Conservation (phyloP, 192 early-diverging fungal genomes). For the Linnemannia schmuckeri region DNA sequence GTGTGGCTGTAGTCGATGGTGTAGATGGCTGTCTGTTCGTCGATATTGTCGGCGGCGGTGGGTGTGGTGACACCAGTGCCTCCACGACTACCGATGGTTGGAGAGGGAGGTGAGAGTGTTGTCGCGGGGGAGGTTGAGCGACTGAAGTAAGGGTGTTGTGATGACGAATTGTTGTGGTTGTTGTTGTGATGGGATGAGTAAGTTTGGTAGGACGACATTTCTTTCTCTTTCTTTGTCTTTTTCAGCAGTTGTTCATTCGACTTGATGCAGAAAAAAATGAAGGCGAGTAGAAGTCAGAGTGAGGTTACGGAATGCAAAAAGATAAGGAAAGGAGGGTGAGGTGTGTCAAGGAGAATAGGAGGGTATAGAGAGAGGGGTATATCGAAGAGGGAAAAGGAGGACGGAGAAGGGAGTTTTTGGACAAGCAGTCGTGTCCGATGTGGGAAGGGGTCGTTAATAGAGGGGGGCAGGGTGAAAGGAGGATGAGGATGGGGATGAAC, state of each 20-base stretch:
- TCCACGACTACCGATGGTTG: neutral
- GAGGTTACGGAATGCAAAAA: neutral
- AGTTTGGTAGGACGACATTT: conserved; percentile 39
- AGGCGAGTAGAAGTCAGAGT: neutral
- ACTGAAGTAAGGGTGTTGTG: neutral
- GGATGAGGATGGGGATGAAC: conserved; percentile 9
- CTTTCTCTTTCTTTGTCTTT: neutral
- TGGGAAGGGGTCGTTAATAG: conserved; percentile 1
- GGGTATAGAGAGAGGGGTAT: neutral
- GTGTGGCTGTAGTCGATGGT: conserved; percentile 11
- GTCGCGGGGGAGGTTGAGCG: neutral
- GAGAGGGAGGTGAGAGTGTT: neutral
- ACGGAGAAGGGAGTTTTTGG: no score
- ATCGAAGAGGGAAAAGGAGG: neutral
- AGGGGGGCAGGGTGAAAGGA: neutral
- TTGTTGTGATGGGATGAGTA: conserved; percentile 30
- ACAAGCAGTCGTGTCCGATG: neutral
- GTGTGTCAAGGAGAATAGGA: neutral
- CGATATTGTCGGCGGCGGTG: neutral
- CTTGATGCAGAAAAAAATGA: neutral
- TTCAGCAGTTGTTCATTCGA: conserved; percentile 2
- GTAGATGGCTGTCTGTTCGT: conserved; percentile 2
- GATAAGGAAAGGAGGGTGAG: neutral
- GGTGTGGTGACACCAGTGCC: neutral
- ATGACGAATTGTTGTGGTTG: neutral